A percentile compares a stretch with the other conserved stretches of the same genome.
phyloP scores from a whole-genome alignment of 805 yeast genomes.

The Wickerhamiella australiensis region DNA sequence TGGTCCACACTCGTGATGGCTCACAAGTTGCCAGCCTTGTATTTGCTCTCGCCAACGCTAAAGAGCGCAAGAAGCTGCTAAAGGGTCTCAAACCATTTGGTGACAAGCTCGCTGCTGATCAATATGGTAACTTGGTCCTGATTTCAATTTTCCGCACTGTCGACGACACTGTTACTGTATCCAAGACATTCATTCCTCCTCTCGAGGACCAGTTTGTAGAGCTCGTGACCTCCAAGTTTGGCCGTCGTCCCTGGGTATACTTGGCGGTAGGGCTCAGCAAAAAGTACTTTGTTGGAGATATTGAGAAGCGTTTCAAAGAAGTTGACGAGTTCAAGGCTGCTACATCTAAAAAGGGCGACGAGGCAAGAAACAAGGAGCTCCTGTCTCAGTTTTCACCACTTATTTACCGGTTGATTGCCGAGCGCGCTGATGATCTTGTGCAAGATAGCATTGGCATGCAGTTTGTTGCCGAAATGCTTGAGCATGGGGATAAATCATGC shows the following conservation, averaged over 20 bases:
- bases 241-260: conserved; percentile 81
- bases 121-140: conserved; percentile 72
- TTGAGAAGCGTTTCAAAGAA: conserved; percentile 45
- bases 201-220: conserved; percentile 38
- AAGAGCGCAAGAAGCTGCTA: conserved; percentile 74
- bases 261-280: conserved; percentile 67
- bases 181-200: conserved; percentile 58
- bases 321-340: conserved; percentile 50
- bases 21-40: conserved; percentile 76
- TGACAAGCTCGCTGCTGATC: conserved; percentile 65
- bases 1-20: conserved; percentile 93
- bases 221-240: conserved; percentile 56
- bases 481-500: conserved; percentile 39
- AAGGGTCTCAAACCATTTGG: conserved; percentile 65
- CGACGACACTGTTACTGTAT: conserved; percentile 81
- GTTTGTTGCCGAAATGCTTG: conserved; percentile 61
- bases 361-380: conserved; percentile 61
- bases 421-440: conserved; percentile 41
- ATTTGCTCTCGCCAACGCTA: conserved; percentile 74
- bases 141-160: conserved; percentile 71
- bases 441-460: conserved; percentile 58
- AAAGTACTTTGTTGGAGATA: conserved; percentile 62
- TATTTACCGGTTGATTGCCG: conserved; percentile 44
- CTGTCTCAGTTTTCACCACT: conserved; percentile 52
- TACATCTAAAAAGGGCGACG: conserved; percentile 79